These are phyloP conservation scores for Xylaria sp. DNA, from an alignment of 2,329 filamentous ascomycete species.

Conservation along the genomic window DNA sequence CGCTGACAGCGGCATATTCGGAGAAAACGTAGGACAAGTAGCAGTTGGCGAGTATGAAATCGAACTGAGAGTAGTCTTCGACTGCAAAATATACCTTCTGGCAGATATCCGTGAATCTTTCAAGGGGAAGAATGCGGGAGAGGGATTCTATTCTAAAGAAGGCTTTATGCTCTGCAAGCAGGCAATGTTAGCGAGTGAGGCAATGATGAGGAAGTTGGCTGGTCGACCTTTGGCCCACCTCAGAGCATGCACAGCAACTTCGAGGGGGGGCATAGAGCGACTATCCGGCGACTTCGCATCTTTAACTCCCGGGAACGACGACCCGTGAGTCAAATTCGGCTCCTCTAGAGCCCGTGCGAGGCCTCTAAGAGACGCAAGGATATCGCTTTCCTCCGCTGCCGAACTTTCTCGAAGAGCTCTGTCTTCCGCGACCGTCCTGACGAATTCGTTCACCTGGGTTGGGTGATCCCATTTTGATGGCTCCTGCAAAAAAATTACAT, in stretches of 20 bases:
- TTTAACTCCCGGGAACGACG: slow-evolving; percentile 9
- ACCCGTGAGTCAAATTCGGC: neutral
- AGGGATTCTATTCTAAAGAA: slow-evolving; percentile 41
- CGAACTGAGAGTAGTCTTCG: slow-evolving; percentile 41
- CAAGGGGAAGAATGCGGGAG: slow-evolving; percentile 42
- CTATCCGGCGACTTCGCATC: slow-evolving; percentile 15
- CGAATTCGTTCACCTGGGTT: slow-evolving; percentile 42
- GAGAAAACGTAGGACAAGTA: slow-evolving; percentile 45
- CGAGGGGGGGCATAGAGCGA: slow-evolving; percentile 38
- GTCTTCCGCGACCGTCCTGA: slow-evolving; percentile 36
- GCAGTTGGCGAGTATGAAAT: slow-evolving; percentile 45
- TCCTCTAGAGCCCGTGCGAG: slow-evolving; percentile 22
- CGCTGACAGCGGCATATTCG: slow-evolving; percentile 39
- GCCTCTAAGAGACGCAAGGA: slow-evolving; percentile 23
- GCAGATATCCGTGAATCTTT: slow-evolving; percentile 41
- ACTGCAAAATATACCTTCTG: slow-evolving; percentile 46
- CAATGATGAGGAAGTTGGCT: neutral
- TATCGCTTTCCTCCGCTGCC: slow-evolving; percentile 16
- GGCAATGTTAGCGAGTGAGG: neutral
- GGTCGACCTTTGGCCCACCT: slow-evolving; percentile 43
- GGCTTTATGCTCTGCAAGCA: slow-evolving; percentile 34
- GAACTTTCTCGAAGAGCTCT: slow-evolving; percentile 16
- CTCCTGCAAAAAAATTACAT: slow-evolving; percentile 2
- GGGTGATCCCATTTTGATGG: slow-evolving; percentile 43
- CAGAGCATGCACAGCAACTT: slow-evolving; percentile 37